A percentile compares a stretch with the other conserved stretches of the same genome.
phyloP scores from a whole-genome alignment of 495 filamentous ascomycete species.

The Durotheca rogersii region DNA sequence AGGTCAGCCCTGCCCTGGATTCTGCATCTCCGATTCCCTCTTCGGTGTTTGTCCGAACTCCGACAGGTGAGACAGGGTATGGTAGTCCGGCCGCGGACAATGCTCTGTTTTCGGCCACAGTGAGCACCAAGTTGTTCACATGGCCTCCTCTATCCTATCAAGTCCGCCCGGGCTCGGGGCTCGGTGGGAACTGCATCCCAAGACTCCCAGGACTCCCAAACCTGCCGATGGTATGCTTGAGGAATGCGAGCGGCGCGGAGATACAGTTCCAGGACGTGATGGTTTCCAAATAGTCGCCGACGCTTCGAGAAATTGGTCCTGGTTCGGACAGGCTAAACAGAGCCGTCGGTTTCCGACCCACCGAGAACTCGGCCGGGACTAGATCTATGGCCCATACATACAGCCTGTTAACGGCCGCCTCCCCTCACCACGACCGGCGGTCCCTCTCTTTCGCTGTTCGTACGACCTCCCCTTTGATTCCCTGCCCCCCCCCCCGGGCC shows the following conservation, averaged over 20 bases:
- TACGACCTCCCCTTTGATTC: not conserved
- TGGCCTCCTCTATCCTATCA: no score
- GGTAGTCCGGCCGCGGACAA: not conserved
- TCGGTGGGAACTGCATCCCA: no score
- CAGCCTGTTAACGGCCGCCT: slow-evolving; percentile 15
- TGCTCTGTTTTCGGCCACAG: not conserved
- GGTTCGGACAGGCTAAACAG: slow-evolving; percentile 16
- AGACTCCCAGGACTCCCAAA: not conserved
- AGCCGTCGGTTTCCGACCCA: slow-evolving; percentile 30
- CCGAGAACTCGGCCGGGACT: slow-evolving; percentile 31
- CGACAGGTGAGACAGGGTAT: slow-evolving; percentile 1
- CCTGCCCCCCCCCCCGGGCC: not conserved
- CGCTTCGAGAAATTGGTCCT: slow-evolving; percentile 2
- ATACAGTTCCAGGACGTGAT: not conserved
- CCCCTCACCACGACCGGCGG: slow-evolving; percentile 3
- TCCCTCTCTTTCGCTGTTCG: slow-evolving; percentile 1
- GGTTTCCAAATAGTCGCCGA: not conserved
- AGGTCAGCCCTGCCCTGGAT: not conserved
- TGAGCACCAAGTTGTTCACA: not conserved
- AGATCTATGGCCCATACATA: not conserved
- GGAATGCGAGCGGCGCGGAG: not conserved
- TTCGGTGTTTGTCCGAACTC: slow-evolving; percentile 26
- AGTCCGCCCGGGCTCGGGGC: no score
- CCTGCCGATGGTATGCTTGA: not conserved
- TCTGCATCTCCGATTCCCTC: slow-evolving; percentile 20